Base-by-base conservation (phyloP, 2,329 filamentous ascomycete species). In the Neonectria punicea region DNA sequence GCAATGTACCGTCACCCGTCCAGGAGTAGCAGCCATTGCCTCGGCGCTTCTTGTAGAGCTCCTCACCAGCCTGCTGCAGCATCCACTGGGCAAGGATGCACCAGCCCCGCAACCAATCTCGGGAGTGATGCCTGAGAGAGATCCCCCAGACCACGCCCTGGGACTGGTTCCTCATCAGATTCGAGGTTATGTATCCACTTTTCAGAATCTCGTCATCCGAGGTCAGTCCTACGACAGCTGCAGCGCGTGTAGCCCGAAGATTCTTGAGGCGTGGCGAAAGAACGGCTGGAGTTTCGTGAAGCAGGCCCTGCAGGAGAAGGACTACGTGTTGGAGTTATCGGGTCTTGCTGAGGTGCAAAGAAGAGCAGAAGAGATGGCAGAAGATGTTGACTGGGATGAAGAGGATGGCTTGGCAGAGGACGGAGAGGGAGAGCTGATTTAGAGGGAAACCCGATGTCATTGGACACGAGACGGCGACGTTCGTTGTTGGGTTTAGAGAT, bases 1-100 rank as follows among this genome's bases (percentile, higher is more conserved):
- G 78, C 96, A 98, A 80, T 99, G 96, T 80, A 99, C 96, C 0
- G 96, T 99, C 20, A 99, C 96, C 3, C 89, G 96, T 10, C 96
- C 96, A 0, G 96, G 96, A 16, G 90, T 97, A 39, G 95, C 96
- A 14, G 91, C 94, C 10, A 96, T 98, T 61, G 96, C 96, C 8
- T 98, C 96, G 2, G 93, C 93, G 2, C 85, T 97, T 36, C 86
- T 98, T 6, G 95, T 98, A 53, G 96, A 99, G 79, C 85, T 98
- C 5, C 86, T 99, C 30, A 90, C 94, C 10, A 97, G 93, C 63
- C 82, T 98, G 39, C 83, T 98, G 10, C 96, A 99, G 76, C 95
- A 97, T 76, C 94, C 94, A 0, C 82, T 91, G 8, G 86, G 89
- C n/a, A 83, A 87, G 20, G 82, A 86, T 53, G 89, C 89, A 0